Evolutionary conservation across 768 basidiomycete species (phyloP).

Genomic region (Trametes coccinea): DNA sequence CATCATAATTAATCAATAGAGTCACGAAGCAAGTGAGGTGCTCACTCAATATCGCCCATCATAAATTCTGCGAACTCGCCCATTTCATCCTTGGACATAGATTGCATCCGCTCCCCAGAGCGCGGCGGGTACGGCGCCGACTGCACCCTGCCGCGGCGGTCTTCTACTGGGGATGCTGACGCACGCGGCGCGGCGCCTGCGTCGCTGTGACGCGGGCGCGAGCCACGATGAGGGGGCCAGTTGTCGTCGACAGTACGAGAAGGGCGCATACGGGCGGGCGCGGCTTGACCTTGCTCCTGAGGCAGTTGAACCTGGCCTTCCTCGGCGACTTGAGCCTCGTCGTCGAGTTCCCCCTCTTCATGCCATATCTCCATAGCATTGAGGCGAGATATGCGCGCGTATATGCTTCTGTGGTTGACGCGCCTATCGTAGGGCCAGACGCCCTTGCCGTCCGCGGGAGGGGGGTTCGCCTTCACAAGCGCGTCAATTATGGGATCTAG

Average conservation of each 20-base stretch:
- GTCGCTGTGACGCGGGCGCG: neutral
- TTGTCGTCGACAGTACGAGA: neutral
- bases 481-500: conserved; percentile 44
- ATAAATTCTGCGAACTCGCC: neutral
- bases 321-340: neutral
- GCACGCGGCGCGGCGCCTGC: neutral
- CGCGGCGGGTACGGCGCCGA: neutral
- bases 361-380: neutral
- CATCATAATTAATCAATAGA: neutral
- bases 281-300: neutral
- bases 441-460: conserved; percentile 21
- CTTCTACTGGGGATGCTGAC: neutral
- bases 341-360: neutral
- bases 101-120: no score
- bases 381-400: neutral
- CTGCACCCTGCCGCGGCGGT: neutral
- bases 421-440: conserved; percentile 9
- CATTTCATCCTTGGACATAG: neutral
- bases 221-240: no score
- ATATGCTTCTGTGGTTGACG: neutral
- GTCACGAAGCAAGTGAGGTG: neutral
- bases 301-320: neutral
- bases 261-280: neutral
- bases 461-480: conserved; percentile 16
- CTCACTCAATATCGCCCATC: neutral